Percentiles rank a stretch among this genome's conserved stretches.
Evolutionary conservation across 306 rosid species (phyloP).

Genomic region (Cucurbita argyrosperma): DNA sequence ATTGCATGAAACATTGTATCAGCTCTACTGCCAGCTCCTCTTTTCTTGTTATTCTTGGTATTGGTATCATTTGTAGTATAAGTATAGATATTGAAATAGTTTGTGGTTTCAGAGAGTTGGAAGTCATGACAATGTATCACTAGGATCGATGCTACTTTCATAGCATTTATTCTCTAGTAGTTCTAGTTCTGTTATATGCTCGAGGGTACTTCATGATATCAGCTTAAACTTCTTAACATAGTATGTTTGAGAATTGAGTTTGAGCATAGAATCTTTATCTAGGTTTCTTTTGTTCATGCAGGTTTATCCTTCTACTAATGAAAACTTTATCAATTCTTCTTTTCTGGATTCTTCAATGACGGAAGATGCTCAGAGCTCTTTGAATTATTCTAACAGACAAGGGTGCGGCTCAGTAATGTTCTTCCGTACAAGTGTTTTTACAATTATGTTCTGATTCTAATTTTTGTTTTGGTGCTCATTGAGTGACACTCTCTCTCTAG

Average conservation of each 20-base stretch:
- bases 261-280: background rate
- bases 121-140: background rate
- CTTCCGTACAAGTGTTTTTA: background rate
- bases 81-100: background rate
- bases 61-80: background rate
- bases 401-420: slow-evolving; percentile 39
- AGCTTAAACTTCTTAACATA: background rate
- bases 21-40: background rate
- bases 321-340: slow-evolving; percentile 33
- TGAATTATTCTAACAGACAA: slow-evolving; percentile 41
- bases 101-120: background rate
- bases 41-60: background rate
- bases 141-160: background rate
- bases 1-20: background rate
- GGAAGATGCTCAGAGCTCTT: slow-evolving; percentile 91
- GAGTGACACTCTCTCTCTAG: slow-evolving; percentile 25
- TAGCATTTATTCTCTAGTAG: background rate
- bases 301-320: slow-evolving; percentile 58
- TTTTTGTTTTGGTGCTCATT: background rate
- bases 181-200: background rate
- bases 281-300: slow-evolving; percentile 20
- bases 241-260: background rate
- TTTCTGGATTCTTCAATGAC: slow-evolving; percentile 63
- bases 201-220: background rate
- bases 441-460: background rate